Percentiles rank a stretch among this genome's conserved stretches.
These are phyloP conservation scores for Eleusine indica DNA, from an alignment of 176 grass and related monocot genomes.

Conservation along the genomic window DNA sequence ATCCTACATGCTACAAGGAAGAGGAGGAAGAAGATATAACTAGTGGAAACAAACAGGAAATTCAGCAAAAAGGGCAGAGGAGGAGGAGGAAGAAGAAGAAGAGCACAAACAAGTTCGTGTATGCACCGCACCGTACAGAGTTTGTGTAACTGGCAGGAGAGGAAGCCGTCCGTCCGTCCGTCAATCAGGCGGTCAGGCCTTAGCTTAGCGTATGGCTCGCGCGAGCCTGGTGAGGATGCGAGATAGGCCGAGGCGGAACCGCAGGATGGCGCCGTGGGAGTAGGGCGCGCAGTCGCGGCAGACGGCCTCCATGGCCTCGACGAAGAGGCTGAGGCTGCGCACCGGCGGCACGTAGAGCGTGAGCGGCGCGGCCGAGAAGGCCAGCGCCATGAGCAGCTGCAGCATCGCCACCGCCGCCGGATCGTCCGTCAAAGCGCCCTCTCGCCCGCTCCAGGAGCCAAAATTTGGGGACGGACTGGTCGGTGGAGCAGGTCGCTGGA, in stretches of 20 bases:
- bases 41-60: neutral
- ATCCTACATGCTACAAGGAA: neutral
- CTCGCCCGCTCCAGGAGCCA: neutral
- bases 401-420: slow-evolving; percentile 46
- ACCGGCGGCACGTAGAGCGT: slow-evolving; percentile 92
- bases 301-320: slow-evolving; percentile 68
- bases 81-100: neutral
- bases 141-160: neutral
- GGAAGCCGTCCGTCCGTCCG: neutral
- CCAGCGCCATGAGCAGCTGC: slow-evolving; percentile 79
- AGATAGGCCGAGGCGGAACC: slow-evolving; percentile 60
- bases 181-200: no score
- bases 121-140: neutral
- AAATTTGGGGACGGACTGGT: no score
- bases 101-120: neutral
- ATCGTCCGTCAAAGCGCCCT: no score
- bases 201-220: slow-evolving; percentile 52
- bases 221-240: slow-evolving; percentile 59
- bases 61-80: neutral
- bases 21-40: neutral
- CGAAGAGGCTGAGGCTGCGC: slow-evolving; percentile 82
- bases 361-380: slow-evolving; percentile 89
- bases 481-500: no score
- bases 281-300: slow-evolving; percentile 60
- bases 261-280: slow-evolving; percentile 58